These are phyloP conservation scores for Sugiyamaella lignohabitans DNA, from an alignment of 805 yeast genomes.

Conservation along the genomic window DNA sequence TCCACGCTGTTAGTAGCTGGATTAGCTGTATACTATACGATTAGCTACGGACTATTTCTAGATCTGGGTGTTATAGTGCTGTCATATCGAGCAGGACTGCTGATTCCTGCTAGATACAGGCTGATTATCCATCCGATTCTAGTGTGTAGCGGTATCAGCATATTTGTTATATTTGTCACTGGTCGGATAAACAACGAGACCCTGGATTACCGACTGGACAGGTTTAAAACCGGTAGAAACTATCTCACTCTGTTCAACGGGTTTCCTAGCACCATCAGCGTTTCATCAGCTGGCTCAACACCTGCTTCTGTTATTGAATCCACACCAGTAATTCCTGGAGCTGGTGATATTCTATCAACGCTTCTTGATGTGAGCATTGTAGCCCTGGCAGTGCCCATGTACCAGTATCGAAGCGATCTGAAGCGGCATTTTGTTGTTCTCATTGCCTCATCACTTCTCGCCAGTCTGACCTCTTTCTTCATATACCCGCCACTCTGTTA, in stretches of 20 bases:
- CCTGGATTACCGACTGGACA: conserved; percentile 43
- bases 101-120: conserved; percentile 42
- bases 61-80: conserved; percentile 57
- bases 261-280: conserved; percentile 31
- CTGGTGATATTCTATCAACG: conserved; percentile 67
- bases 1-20: conserved; percentile 45
- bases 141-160: conserved; percentile 56
- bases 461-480: conserved; percentile 54
- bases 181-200: conserved; percentile 42
- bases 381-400: conserved; percentile 71
- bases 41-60: conserved; percentile 52
- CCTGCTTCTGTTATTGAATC: no score
- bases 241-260: conserved; percentile 57
- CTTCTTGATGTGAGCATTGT: conserved; percentile 75
- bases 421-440: conserved; percentile 51
- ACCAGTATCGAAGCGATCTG: conserved; percentile 60
- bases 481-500: conserved; percentile 65
- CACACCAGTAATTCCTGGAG: conserved; percentile 55
- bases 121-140: conserved; percentile 65
- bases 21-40: conserved; percentile 52
- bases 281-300: no score
- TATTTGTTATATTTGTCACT: conserved; percentile 56
- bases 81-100: conserved; percentile 46
- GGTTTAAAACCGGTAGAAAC: conserved; percentile 63
- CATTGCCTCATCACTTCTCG: conserved; percentile 51